Base-by-base conservation (phyloP, 768 basidiomycete species). In the Porphyrellus cyaneotinctus region DNA sequence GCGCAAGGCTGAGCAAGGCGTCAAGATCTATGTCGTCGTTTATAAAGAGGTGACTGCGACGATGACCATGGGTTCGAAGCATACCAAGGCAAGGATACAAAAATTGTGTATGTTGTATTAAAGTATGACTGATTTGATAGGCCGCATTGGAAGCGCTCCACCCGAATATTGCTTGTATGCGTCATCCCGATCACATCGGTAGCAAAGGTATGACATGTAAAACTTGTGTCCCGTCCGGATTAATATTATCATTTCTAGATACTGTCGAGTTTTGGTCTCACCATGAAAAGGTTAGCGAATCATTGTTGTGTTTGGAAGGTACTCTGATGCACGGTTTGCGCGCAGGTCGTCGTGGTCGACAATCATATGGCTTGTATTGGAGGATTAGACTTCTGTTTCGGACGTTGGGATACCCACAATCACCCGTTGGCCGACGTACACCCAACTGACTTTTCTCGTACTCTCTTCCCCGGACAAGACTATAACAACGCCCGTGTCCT, bases 11-110 rank as follows among this genome's bases (percentile, higher is more conserved):
- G 77, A 91, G 64, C 74, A 95, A 62, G 97, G 95, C 20, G 97
- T 98, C 51, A 91, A 86, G 69, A 72, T 99, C 38, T 88, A 94
- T 69, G 81, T 98, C 39, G 76, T 93, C 55, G 91, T 97, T 4
- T 97, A 97, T 78, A 98, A 97, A 70, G 95, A 97, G 77, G 87
- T 98, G 50, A 87, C 88, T 1, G 86, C 90, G 74, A 93, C 92
- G 1, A 97, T 97, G 94, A 74, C 77, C 13, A 87, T 95, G 85
- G 82, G 80, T 51, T 91, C 90, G 0, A 81, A 83, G 60, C 91
- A 95, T 65, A 93, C 93, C 51, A 95, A 94, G 72, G 78, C 71
- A 26, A 52, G 68, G 47, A 14, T n/a, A 15, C 20, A 28, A 17
- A 20, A 8, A 12, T 2, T 15, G 13, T 7, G 26, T 31, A 3